These are phyloP conservation scores for Patellifolia procumbens DNA, from an alignment of 179 eudicot species.

Conservation along the genomic window DNA sequence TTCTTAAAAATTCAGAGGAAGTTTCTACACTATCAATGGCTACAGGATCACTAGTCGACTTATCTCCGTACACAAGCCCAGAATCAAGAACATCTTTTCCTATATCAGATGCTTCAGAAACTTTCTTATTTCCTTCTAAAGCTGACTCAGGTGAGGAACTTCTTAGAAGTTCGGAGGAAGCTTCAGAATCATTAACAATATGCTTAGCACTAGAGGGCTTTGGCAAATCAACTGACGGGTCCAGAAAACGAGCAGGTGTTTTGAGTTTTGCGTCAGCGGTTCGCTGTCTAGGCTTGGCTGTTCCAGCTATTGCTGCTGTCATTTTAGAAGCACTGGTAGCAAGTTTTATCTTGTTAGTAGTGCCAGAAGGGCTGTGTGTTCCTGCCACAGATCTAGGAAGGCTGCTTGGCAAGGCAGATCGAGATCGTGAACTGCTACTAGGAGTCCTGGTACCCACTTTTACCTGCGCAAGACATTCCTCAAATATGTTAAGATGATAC, in stretches of 20 bases:
- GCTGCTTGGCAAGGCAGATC: constrained; percentile 38
- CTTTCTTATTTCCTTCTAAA: background rate
- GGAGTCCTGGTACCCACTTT: constrained; percentile 42
- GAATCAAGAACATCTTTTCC: background rate
- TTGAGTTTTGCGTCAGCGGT: constrained; percentile 21
- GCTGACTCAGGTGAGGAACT: background rate
- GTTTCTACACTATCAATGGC: background rate
- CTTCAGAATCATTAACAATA: constrained; percentile 3
- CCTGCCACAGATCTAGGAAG: constrained; percentile 33
- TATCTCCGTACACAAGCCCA: background rate
- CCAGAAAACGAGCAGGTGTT: constrained; percentile 9
- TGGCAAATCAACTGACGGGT: constrained; percentile 10
- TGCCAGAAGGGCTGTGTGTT: constrained; percentile 36
- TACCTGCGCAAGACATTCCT: constrained; percentile 30
- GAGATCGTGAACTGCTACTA: constrained; percentile 29
- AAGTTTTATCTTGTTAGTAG: constrained; percentile 36
- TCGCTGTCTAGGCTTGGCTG: constrained; percentile 25
- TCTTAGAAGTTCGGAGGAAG: background rate
- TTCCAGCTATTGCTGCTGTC: constrained; percentile 22
- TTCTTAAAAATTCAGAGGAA: constrained; percentile 12
- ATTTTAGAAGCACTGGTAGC: constrained; percentile 27
- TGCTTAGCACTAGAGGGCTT: constrained; percentile 13
- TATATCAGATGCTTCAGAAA: background rate
- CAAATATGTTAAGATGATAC: constrained; percentile 2
- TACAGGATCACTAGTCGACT: background rate